phyloP scores from a whole-genome alignment of 768 basidiomycete genomes.

The Cubamyces sp. region DNA sequence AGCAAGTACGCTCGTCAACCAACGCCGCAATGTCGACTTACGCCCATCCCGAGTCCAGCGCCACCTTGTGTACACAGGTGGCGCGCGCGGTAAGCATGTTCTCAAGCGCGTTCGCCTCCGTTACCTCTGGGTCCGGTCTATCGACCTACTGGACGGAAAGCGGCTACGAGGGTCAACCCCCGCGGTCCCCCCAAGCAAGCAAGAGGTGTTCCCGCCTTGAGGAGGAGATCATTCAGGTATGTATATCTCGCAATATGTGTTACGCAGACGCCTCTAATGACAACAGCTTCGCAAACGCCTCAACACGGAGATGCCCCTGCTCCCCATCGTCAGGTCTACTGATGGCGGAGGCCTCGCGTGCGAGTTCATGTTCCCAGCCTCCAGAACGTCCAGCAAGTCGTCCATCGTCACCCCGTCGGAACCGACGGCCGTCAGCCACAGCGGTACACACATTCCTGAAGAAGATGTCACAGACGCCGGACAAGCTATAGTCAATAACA shows the following conservation, averaged over 20 bases:
- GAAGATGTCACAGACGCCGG: background rate
- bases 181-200: background rate
- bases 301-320: background rate
- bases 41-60: background rate
- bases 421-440: background rate
- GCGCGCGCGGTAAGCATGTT: conserved; percentile 10
- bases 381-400: background rate
- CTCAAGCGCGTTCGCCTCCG: background rate
- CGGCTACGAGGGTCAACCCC: background rate
- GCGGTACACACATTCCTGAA: background rate
- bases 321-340: conserved; percentile 7
- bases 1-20: background rate
- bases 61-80: conserved; percentile 8
- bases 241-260: background rate
- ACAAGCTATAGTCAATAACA: background rate
- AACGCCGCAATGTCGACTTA: conserved; percentile 2
- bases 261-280: background rate
- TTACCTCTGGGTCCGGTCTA: background rate
- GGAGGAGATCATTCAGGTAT: background rate
- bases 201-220: conserved; percentile 11
- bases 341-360: conserved; percentile 8
- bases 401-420: background rate
- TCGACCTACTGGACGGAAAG: conserved; percentile 2
- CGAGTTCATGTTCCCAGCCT: conserved; percentile 14
- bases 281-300: conserved; percentile 8